phyloP scores from a whole-genome alignment of 225 moss, liverwort and hornwort genomes.

The Pseudisothecium myosuroides region DNA sequence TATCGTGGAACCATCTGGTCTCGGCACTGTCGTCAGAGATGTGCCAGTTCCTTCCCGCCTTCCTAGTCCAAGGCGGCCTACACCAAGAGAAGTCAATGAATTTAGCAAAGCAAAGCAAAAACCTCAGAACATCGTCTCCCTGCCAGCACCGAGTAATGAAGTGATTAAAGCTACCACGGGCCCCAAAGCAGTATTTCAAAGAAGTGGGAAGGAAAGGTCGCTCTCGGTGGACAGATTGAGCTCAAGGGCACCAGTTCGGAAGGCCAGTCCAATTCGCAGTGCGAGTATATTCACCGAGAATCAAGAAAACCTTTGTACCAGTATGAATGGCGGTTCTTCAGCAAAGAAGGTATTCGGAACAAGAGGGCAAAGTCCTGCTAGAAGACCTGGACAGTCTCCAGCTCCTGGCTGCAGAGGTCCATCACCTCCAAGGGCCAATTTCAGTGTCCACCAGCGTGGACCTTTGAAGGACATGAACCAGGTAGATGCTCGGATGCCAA shows the following conservation, averaged over 20 bases:
- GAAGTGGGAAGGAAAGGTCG: conserved; percentile 18
- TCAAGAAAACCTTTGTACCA: conserved; percentile 26
- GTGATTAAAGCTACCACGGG: background rate
- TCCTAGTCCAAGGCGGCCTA: conserved; percentile 7
- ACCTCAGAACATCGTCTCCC: conserved; percentile 7
- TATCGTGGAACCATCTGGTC: background rate
- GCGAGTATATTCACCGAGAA: conserved; percentile 16
- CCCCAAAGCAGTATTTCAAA: background rate
- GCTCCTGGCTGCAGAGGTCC: conserved; percentile 32
- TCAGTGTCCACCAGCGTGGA: conserved; percentile 18
- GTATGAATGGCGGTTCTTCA: background rate
- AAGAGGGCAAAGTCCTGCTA: conserved; percentile 25
- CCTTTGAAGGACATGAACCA: conserved; percentile 41
- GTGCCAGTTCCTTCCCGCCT: background rate
- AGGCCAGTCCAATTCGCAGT: conserved; percentile 24
- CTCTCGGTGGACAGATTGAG: conserved; percentile 21
- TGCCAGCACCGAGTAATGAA: conserved; percentile 1
- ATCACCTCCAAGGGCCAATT: conserved; percentile 16
- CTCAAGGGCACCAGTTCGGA: conserved; percentile 11
- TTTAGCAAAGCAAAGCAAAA: conserved; percentile 16
- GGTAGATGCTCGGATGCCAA: background rate
- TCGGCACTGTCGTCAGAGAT: background rate
- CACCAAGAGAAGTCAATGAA: conserved; percentile 16
- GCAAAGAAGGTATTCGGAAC: conserved; percentile 2
- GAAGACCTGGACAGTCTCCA: conserved; percentile 27